phyloP scores from a whole-genome alignment of 179 eudicot genomes.

The Vitellaria paradoxa region DNA sequence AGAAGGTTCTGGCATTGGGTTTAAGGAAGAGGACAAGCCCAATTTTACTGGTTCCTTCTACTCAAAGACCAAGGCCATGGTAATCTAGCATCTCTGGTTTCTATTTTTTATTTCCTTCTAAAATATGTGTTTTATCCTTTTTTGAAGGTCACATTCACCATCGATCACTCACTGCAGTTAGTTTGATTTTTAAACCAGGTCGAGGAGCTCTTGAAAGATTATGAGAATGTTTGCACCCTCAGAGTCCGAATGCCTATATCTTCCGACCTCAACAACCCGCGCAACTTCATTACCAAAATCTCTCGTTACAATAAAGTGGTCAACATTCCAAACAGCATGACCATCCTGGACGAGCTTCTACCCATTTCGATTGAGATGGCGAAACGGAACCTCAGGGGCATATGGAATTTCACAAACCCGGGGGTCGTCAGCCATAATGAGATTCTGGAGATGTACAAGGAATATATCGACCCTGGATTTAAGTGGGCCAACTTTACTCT shows the following conservation, averaged over 20 bases:
- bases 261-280: conserved; percentile 86
- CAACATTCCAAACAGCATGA: conserved; percentile 89
- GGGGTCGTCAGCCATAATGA: conserved; percentile 88
- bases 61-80: conserved; percentile 97
- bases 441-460: conserved; percentile 81
- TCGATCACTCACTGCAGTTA: neutral
- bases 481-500: conserved; percentile 70
- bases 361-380: conserved; percentile 95
- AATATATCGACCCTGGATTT: conserved; percentile 65
- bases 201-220: conserved; percentile 78
- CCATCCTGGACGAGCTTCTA: conserved; percentile 81
- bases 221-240: conserved; percentile 87
- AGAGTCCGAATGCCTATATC: conserved; percentile 95
- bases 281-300: conserved; percentile 83
- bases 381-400: conserved; percentile 69
- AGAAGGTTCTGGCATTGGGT: conserved; percentile 83
- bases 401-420: conserved; percentile 87
- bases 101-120: neutral
- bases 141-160: neutral
- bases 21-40: conserved; percentile 88
- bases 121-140: neutral
- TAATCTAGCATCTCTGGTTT: conserved; percentile 23
- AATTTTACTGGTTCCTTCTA: conserved; percentile 82
- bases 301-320: conserved; percentile 76
- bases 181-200: conserved; percentile 39